Evolutionary conservation across 805 yeast species (phyloP), one percentile per base, ranked within the genome.

Genomic region (Maudiozyma turicensis): DNA sequence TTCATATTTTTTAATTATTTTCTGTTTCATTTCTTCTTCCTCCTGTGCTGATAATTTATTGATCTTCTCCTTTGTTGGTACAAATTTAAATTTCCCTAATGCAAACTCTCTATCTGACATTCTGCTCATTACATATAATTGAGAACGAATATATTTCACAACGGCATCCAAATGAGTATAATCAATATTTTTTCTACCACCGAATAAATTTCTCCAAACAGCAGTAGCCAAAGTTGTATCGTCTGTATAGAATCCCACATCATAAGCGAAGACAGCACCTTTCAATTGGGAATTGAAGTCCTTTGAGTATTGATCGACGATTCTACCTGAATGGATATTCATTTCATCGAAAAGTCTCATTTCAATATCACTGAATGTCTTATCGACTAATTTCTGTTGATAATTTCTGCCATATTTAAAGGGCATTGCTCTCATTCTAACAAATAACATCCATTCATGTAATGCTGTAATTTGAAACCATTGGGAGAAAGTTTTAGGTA

Each of bases 391-490:
- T 63, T 88, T 88, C 67, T 90, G 96, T 67, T 93, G 96, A 67
- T 90, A 93, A 62, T 83, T 84, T 57, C 79, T 79, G 40, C 96
- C 95, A 63, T 86, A 82, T 59, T 87, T 84, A 64, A 83, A 84
- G 0, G 98, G 98, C 84, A 93, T 76, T 8, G 95, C 95, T 66
- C 99, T 81, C 96, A 93, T 90, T 63, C 99, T 82, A 14, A 86
- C 95, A 55, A 84, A 84, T 43, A 93, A 73, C 61, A 93, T 82
- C 99, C 99, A 93, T 51, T 86, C 81, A 66, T 93, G 99, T 56
- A 93, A 73, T 1, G 84, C 73, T 6, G 96, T 86, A 53, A 93
- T 84, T 68, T 91, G 98, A 66, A 84, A 91, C 96, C 96, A 91
- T 66, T 89, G 95, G n/a, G 91, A 80, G 62, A 91, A 90, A 0